phyloP scores from a whole-genome alignment of 768 basidiomycete species.

The Boletus rufocinnamomeus region DNA sequence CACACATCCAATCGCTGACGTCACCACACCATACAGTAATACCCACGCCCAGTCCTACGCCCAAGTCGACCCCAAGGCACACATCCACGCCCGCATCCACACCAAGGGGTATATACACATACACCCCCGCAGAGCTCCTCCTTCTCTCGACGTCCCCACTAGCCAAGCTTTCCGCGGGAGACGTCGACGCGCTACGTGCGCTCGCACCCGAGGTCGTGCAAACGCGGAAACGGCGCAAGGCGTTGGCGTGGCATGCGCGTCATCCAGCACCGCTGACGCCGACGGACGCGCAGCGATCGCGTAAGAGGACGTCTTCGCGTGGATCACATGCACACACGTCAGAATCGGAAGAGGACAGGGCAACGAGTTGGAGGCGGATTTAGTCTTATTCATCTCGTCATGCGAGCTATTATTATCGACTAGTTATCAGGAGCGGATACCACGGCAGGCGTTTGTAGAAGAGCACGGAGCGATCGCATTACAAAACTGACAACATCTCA shows the following conservation, averaged over 20 bases:
- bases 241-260: conserved; percentile 24
- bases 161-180: conserved; percentile 4
- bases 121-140: conserved; percentile 30
- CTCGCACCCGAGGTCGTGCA: conserved; percentile 31
- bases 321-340: conserved; percentile 14
- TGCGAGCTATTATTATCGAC: background rate
- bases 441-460: background rate
- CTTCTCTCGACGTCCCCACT: conserved; percentile 27
- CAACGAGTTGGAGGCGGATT: conserved; percentile 19
- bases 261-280: background rate
- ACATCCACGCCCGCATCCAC: background rate
- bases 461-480: background rate
- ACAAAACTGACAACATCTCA: background rate
- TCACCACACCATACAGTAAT: no score
- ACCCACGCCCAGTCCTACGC: no score
- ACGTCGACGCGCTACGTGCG: conserved; percentile 14
- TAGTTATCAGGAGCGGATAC: background rate
- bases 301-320: conserved; percentile 1
- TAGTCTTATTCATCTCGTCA: background rate
- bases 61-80: no score
- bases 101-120: conserved; percentile 30
- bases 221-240: conserved; percentile 30
- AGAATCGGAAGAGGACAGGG: conserved; percentile 22
- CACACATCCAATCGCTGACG: background rate
- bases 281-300: background rate